Evolutionary conservation across 805 yeast species (phyloP), one percentile per base, ranked within the genome.

Genomic region (Pichia californica): DNA sequence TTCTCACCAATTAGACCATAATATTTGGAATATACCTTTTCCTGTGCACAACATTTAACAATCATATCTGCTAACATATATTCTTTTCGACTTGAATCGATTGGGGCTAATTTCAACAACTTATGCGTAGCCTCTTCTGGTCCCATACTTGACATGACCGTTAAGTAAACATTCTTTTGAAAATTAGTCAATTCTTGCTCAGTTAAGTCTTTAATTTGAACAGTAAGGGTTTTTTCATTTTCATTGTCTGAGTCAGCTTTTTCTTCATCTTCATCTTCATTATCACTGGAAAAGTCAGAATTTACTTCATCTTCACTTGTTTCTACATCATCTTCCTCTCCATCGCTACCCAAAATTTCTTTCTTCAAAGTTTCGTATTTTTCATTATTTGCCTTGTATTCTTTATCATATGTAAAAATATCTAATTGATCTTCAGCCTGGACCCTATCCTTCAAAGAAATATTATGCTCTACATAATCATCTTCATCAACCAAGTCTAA

Each of bases 41-140:
- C 96, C 54, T 89, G 94, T 0, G 88, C 75, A 59, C 96, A 83
- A 47, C 91, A 79, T 58, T 83, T 83, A 13, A 87, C 67, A 5
- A 91, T 63, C 76, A 85, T 83, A 51, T 83, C 88, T 7, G 76
- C 79, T 13, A 87, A 68, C 51, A 75, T 73, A 5, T 62, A 61
- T 51, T 80, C 76, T 36, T 74, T 69, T 8, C 67, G 58, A 13
- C 52, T 57, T 1, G 66, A 62, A 13, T 71, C 65, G 8, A 69
- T 54, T 2, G 70, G 64, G 5, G 57, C 48, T 11, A 85, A 54
- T 54, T 74, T 76, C 32, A 85, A 52, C 6, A 93, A 63, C 59
- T 89, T 89, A 60, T 89, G 98, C 1, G 87, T 88, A 0, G 95
- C 91, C 67, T 93, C 99, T 52, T 87, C 95, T 5, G 89, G 79